Base-by-base conservation (phyloP, 805 yeast species). In the Zygosaccharomyces siamensis region DNA sequence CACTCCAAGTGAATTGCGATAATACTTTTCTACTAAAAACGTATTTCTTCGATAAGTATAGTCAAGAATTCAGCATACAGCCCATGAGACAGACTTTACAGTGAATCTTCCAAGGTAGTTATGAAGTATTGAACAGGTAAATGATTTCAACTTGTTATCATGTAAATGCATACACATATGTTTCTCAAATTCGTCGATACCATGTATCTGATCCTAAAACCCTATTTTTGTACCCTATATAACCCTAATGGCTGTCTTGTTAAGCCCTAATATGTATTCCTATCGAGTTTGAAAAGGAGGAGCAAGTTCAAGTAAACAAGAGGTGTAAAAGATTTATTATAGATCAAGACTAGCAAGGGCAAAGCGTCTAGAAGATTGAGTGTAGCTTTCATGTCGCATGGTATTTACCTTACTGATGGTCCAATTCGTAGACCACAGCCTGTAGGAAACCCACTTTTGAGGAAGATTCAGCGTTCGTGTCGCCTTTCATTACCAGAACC, bases 401-500 rank as follows among this genome's bases (percentile, higher is more conserved):
- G 64, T 16, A 67, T 67, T 28, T 64, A 66, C 49, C 52, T 67
- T 37, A 52, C 62, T 20, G 70, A 67, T 43, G 63, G 58, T 18
- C 69, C 71, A 5, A 61, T 62, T 14, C 61, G 67, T 46, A 63
- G 67, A 49, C 59, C 62, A 5, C 65, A 57, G 41, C 46, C 56
- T 4, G 47, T 56, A 10, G 63, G 63, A 3, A 65, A 60, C 26
- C 71, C 76, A 2, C 55, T 72, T 31, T 63, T 69, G 33, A 68
- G 77, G 56, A 73, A 73, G 59, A 72, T 73, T 49, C 72, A 83
- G 61, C 81, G 96, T 53, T 97, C 98, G 2, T 89, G 97, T 61
- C 79, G 93, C 57, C 84, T 93, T 33, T 75, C 92, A 1, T 72
- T 87, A 42, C 64, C 72, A 23, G 96, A 92, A 70, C 98, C 99